Conservation (phyloP, 768 basidiomycete genomes). For the Naganishia antarctica region DNA sequence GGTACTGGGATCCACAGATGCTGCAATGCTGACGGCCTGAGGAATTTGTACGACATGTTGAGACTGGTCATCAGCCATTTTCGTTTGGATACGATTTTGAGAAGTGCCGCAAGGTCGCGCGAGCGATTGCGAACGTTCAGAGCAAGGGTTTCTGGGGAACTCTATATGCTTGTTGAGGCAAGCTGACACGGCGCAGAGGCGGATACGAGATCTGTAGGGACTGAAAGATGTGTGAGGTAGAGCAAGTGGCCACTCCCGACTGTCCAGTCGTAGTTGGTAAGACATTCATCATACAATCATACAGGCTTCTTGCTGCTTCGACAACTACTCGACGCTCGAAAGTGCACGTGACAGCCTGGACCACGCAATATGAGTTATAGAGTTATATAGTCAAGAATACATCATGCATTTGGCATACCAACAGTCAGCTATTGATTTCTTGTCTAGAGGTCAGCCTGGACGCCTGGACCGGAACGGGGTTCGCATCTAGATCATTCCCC, state of each 20-base stretch:
- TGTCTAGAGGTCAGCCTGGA: too few relatives aligned
- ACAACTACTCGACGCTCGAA: neutral
- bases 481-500: too few relatives aligned
- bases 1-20: slow-evolving; percentile 57
- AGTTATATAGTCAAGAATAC: too few relatives aligned
- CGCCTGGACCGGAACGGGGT: too few relatives aligned
- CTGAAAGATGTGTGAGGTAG: too few relatives aligned
- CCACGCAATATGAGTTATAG: too few relatives aligned
- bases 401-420: too few relatives aligned
- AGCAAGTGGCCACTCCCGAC: too few relatives aligned
- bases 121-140: slow-evolving; percentile 3
- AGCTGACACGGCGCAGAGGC: too few relatives aligned
- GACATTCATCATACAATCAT: neutral
- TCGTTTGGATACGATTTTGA: neutral
- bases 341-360: neutral
- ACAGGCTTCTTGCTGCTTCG: neutral
- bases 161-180: slow-evolving; percentile 12
- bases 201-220: too few relatives aligned
- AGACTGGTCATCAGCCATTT: slow-evolving; percentile 22
- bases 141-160: neutral
- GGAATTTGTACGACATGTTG: slow-evolving; percentile 47
- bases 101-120: slow-evolving; percentile 4
- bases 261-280: neutral
- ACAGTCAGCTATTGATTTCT: too few relatives aligned
- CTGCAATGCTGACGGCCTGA: slow-evolving; percentile 76